phyloP scores from a whole-genome alignment of 2,329 filamentous ascomycete species.

The Neonectria punicea region DNA sequence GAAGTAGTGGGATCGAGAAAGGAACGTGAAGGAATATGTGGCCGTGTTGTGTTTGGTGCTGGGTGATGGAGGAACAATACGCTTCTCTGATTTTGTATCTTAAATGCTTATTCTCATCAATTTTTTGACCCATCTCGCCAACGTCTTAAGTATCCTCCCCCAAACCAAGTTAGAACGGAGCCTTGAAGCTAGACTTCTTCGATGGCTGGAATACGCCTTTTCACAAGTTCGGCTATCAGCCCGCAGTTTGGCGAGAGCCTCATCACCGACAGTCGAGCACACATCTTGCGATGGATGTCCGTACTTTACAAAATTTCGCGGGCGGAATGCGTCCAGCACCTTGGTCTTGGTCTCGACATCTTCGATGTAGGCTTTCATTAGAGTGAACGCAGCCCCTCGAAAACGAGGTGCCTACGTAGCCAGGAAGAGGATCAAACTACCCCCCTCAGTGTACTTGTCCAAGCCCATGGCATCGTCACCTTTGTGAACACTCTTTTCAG shows the following conservation, averaged over 20 bases:
- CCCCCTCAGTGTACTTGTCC: conserved; percentile 41
- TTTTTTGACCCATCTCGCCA: neutral
- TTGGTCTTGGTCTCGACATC: conserved; percentile 43
- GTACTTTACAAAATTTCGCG: too few species aligned
- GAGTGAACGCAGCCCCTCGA: conserved; percentile 49
- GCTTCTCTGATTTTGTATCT: neutral
- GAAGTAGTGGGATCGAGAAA: neutral
- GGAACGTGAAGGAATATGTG: too few species aligned
- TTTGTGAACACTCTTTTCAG: conserved; percentile 40
- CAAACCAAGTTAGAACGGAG: conserved; percentile 31
- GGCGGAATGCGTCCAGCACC: conserved; percentile 33
- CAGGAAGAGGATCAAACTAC: conserved; percentile 47
- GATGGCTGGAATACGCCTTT: conserved; percentile 51
- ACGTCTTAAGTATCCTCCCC: too few species aligned
- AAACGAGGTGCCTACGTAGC: conserved; percentile 45
- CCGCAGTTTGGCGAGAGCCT: conserved; percentile 48
- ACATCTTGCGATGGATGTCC: conserved; percentile 27
- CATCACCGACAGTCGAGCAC: conserved; percentile 50
- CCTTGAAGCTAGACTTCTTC: conserved; percentile 46
- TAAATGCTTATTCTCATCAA: neutral
- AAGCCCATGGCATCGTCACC: conserved; percentile 50
- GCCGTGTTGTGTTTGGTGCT: neutral
- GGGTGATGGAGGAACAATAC: neutral
- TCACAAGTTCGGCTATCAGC: conserved; percentile 51
- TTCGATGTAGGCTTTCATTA: conserved; percentile 48